phyloP scores from a whole-genome alignment of 768 basidiomycete genomes.

The Boletus coccyginus region DNA sequence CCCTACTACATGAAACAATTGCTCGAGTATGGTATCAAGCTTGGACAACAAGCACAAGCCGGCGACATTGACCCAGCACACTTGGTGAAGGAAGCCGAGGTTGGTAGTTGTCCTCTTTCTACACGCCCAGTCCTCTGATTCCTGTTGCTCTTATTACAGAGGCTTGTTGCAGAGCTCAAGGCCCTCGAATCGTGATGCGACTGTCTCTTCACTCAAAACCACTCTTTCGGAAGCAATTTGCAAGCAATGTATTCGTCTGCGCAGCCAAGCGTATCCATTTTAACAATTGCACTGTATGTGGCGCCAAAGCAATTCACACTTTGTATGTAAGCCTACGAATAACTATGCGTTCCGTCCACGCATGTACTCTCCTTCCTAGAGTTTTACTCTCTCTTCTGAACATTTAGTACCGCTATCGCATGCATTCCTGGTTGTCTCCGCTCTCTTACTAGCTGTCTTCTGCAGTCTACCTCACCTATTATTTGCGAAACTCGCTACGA shows the following conservation, averaged over 20 bases:
- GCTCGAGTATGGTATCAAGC: constrained; percentile 64
- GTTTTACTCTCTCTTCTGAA: constrained; percentile 3
- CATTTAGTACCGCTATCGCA: constrained; percentile 15
- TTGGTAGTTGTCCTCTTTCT: constrained; percentile 26
- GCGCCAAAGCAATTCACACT: constrained; percentile 20
- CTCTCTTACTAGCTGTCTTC: constrained; percentile 23
- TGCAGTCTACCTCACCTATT: constrained; percentile 9
- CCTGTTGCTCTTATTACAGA: constrained; percentile 35
- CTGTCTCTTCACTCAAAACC: background rate
- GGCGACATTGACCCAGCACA: constrained; percentile 45
- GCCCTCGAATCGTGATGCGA: constrained; percentile 39
- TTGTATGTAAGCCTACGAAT: constrained; percentile 32
- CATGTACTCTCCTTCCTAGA: constrained; percentile 28
- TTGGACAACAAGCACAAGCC: constrained; percentile 44
- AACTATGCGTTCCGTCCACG: constrained; percentile 13
- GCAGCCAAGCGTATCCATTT: constrained; percentile 20
- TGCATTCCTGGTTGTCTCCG: constrained; percentile 23
- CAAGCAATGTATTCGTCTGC: constrained; percentile 28
- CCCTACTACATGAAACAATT: constrained; percentile 79
- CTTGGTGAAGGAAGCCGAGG: constrained; percentile 56
- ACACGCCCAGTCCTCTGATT: background rate
- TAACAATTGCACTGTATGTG: constrained; percentile 28
- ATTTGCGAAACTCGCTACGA: constrained; percentile 4
- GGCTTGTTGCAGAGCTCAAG: constrained; percentile 63
- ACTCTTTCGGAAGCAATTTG: constrained; percentile 11